Conservation (phyloP, 495 filamentous ascomycete species). For the Trichoderma parareesei region DNA sequence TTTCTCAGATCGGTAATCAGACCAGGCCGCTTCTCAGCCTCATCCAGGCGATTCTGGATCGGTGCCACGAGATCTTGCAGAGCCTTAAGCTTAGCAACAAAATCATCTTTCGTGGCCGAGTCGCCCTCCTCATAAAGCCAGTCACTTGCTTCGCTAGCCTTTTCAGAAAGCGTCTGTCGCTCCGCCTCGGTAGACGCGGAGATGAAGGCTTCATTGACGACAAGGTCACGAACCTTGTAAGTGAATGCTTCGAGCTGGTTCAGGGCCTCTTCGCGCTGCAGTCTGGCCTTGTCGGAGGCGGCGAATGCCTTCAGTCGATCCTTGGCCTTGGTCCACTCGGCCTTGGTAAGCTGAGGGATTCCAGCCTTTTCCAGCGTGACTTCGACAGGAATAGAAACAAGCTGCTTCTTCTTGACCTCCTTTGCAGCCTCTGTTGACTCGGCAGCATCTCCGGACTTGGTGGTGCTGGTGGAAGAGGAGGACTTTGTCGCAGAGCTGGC, state of each 20-base stretch:
- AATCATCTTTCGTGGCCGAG: conserved; percentile 59
- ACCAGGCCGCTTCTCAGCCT: conserved; percentile 56
- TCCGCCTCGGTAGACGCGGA: conserved; percentile 57
- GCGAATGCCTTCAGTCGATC: conserved; percentile 73
- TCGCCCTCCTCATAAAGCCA: conserved; percentile 88
- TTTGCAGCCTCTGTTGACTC: conserved; percentile 33
- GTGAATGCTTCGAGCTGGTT: conserved; percentile 93
- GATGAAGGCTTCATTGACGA: conserved; percentile 67
- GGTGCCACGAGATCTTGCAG: conserved; percentile 64
- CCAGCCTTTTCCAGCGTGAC: conserved; percentile 56
- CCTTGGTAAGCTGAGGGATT: conserved; percentile 44
- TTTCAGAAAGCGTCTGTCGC: conserved; percentile 52
- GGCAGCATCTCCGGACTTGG: conserved; percentile 38
- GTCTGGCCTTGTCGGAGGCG: conserved; percentile 67
- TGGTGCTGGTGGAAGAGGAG: conserved; percentile 33
- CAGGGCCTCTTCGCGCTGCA: conserved; percentile 74
- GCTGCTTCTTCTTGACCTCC: conserved; percentile 51
- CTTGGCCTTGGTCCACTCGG: conserved; percentile 58
- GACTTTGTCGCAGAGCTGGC: conserved; percentile 27
- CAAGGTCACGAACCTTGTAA: conserved; percentile 76
- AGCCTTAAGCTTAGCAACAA: conserved; percentile 63
- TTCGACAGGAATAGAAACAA: conserved; percentile 61
- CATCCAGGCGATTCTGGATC: conserved; percentile 58
- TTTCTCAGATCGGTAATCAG: conserved; percentile 55
- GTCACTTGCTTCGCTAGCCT: conserved; percentile 60